A percentile compares a stretch with the other conserved stretches of the same genome.
These are phyloP conservation scores for Penicillium sp. DNA, from an alignment of 2,329 filamentous ascomycete genomes.

Conservation along the genomic window DNA sequence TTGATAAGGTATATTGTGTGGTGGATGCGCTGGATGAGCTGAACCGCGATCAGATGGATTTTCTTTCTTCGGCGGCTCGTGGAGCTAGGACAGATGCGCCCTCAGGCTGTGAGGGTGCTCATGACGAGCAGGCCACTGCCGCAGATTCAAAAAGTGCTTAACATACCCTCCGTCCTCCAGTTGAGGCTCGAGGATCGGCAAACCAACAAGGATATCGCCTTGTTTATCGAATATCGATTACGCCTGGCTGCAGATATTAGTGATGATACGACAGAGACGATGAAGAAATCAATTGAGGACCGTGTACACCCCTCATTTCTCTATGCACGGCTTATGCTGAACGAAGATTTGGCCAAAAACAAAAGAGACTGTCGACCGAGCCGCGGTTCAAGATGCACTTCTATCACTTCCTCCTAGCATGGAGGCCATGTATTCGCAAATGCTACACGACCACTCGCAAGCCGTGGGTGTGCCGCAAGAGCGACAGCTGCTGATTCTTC, in stretches of 20 bases:
- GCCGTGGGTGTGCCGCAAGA: constrained; percentile 38
- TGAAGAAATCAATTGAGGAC: not conserved
- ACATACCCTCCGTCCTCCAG: not conserved
- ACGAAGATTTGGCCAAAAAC: not conserved
- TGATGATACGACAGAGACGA: not conserved
- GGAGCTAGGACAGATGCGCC: constrained; percentile 38
- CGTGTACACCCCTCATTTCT: not conserved
- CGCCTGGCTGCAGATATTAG: not conserved
- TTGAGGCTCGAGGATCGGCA: constrained; percentile 7
- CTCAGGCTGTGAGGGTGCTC: constrained; percentile 47
- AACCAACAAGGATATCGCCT: constrained; percentile 9
- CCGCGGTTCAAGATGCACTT: constrained; percentile 33
- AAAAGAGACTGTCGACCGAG: not conserved
- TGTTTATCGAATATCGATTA: constrained; percentile 28
- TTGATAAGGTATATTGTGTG: constrained; percentile 44
- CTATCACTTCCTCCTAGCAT: constrained; percentile 42
- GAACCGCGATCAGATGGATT: constrained; percentile 41
- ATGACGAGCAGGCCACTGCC: constrained; percentile 50
- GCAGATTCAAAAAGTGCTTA: constrained; percentile 18
- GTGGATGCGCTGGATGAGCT: constrained; percentile 56
- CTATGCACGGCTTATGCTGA: not conserved
- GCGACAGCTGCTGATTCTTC: constrained; percentile 47
- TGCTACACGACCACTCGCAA: constrained; percentile 44
- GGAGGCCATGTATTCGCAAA: constrained; percentile 46
- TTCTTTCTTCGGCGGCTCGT: constrained; percentile 43